Base-by-base conservation (phyloP, 2,329 filamentous ascomycete species). In the Ophiostoma ulmi region DNA sequence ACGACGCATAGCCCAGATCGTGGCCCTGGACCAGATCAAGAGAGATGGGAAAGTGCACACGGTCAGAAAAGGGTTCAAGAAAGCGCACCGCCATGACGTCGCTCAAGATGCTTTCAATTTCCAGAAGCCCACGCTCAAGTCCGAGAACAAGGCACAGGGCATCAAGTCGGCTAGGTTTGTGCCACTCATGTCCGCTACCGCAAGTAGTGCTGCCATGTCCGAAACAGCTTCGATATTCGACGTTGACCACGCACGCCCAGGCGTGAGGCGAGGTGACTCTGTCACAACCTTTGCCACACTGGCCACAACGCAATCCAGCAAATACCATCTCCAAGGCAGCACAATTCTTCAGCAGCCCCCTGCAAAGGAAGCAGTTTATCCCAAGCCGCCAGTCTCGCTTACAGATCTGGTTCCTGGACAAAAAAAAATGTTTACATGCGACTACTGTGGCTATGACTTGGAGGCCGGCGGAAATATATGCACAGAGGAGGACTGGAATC, bases 401-500 rank as follows among this genome's bases (percentile, higher is more conserved):
- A 55, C 48, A 1, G 68, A 73, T 10, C n/a, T 73, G 6, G 17
- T 71, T 1, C 66, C 65, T 1, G 71, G 72, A 1, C 70, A 71
- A 26, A 69, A 65, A 31, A 63, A 71, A 3, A 36, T 61, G 10
- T 72, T 74, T n/a, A 74, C 73, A 3, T 74, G 73, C 67, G 70
- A 71, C 14, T 73, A 70, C 20, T 74, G 72, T 14, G 73, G 73
- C 35, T 73, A 72, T 14, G 71, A 71, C 35, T 64, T 74, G 8
- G 73, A 74, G 22, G 71, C 68, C 2, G 72, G 71, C 5, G 69
- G 71, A 8, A 70, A 69, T 14, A 72, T 73, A 17, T 26, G 41
- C 48, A 72, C 71, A 1, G 70, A 72, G 11, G 69, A 71, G 22
- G 73, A 73, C 48, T 73, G 73, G 73, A 58, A 70, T 31, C 68